Base-by-base conservation (phyloP, 2,329 filamentous ascomycete species). In the Stagonosporopsis rhizophila region DNA sequence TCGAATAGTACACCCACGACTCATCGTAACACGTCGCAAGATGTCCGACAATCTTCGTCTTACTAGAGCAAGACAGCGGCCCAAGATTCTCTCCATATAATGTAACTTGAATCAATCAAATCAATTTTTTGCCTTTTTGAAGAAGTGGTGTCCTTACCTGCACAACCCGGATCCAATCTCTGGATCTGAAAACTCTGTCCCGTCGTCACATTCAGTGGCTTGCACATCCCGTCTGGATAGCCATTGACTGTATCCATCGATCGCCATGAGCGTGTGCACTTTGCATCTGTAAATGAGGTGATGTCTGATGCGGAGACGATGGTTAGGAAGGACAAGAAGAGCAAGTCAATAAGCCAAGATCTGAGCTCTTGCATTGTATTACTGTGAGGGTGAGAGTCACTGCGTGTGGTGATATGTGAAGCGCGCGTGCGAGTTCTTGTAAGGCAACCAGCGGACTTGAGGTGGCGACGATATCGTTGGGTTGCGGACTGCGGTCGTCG, bases 1-100 rank as follows among this genome's bases (percentile, higher is more conserved):
- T 67, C 30, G 67, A 69, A 48, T 69, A 72, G 32, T 69, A 71
- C 7, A 57, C 49, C 67, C 68, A 72, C 6, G 65, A 62, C 2
- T 66, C 55, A 39, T 68, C 67, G 48, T 71, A 72, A 52, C 70
- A 72, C 9, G 49, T 60, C 4, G 60, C 64, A 11, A 69, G 44
- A 8, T 65, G 58, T 7, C 62, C 67, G 2, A 68, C 54, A 11
- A 64, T 60, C 15, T 64, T 59, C 6, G 59, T 52, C 6, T 57
- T 46, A 6, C 62, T 57, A 0, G 67, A 70, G 32, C 67, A 70
- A 6, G 58, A 44, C 17, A 52, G 22, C 1, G 52, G 47, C 4
- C 57, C 49, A 15, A 44, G 39, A 23, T 70, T 63, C 15, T 44
- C 56, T 4, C 64, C 66, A 44, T 72, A 72, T 9, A 72, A 20